Evolutionary conservation across 345 rosid genomes (phyloP), one percentile per base, ranked within the genome.

Genomic region (Gossypium herbaceum): DNA sequence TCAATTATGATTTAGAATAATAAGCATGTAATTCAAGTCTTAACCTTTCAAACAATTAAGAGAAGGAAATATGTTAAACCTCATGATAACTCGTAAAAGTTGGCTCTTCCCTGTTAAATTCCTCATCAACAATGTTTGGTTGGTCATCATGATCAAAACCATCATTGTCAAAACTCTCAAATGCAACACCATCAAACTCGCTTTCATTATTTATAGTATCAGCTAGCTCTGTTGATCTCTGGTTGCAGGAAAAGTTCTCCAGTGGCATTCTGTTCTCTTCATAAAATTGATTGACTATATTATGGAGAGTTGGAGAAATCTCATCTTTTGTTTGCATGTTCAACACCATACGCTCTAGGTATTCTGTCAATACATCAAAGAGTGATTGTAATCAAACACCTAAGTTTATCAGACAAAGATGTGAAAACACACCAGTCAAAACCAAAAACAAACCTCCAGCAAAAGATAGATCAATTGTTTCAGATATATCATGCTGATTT

Each of bases 251-350:
- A 78, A 88, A 81, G 55, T 82, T 85, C 73, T 90, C 89, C 61
- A 57, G 51, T 76, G 89, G 85, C 77, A 93, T 81, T 85, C 74
- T 80, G 73, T 94, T 89, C 66, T 86, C 91, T 82, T 90, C 93
- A 79, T 91, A 92, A 79, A 91, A 91, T 65, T 82, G 88, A 74
- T 80, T 81, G 68, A 91, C 86, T 66, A 94, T 88, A 54, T 61
- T 50, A 78, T 76, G 67, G 55, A 90, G 88, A 65, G 97, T 85
- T 68, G 98, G 98, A 66, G 94, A 87, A 81, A 92, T 92, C 68
- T 91, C 98, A 82, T 84, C 81, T 78, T 84, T 88, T 63, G 13
- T 80, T 85, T 50, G 88, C 89, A 95, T 83, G 72, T 84, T 86
- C 75, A 67, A 66, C 58, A 87, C 84, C 96, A 93, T 88, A 74